Base-by-base conservation (phyloP, 805 yeast species). In the Yarrowia keelungensis region DNA sequence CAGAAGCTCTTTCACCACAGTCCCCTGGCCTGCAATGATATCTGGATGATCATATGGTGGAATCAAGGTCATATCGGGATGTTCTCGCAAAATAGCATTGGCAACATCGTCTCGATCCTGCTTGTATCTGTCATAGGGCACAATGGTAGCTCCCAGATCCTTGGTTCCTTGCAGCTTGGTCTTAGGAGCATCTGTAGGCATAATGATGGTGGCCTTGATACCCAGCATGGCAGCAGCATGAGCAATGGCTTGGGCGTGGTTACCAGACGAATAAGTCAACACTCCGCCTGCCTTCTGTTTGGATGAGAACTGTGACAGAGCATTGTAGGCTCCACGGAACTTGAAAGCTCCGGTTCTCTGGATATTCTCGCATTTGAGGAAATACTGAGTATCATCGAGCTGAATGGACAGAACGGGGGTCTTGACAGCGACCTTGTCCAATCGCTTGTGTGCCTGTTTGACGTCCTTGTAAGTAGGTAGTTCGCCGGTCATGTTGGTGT, bases 181-280 rank as follows among this genome's bases (percentile, higher is more conserved):
- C 5, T 83, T 79, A 5, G 85, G 85, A 0, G 86, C 82, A n/a
- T 84, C 83, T 0, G 83, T 79, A 11, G 86, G 86, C 86, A 83
- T 83, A 54, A 83, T 84, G n/a, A 83, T 82, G 56, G 83, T 81
- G 10, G 85, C 80, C 9, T 83, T 83, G 49, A 81, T 82, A 26
- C 78, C 78, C 71, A 82, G 77, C 69, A 77, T 78, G 49, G 78
- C 78, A 22, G 86, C 85, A 32, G 85, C 81, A 69, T 74, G 81
- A 0, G 86, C 85, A 41, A 83, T 83, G 41, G 86, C 86, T 69
- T 83, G 86, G 22, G 85, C 86, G 68, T 83, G 86, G 75, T 83
- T 83, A 1, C 86, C 86, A 1, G 86, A 85, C 36, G 85, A 83
- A 70, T 84, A 82, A 1, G 86, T 85, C 67, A 83, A 80, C 45